phyloP scores from a whole-genome alignment of 1,139 yeast species.

The Kazachstania sp. region DNA sequence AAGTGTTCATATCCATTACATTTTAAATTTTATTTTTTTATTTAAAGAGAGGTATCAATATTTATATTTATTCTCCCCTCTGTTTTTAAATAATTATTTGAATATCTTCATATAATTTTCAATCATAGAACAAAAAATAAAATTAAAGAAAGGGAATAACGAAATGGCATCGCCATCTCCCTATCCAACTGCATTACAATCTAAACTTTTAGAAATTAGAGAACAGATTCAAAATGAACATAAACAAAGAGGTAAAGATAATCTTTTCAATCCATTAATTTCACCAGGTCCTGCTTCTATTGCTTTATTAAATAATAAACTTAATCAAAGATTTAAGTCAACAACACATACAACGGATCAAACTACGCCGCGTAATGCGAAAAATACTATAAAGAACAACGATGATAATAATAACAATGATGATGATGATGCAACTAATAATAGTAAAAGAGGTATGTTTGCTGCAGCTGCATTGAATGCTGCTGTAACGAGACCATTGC shows the following conservation, averaged over 20 bases:
- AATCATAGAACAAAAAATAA: background rate
- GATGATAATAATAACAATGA: background rate
- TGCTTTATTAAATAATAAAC: slow-evolving; percentile 9
- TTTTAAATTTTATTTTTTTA: no score
- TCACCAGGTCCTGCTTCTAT: slow-evolving; percentile 27
- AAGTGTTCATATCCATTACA: no score
- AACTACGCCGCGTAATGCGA: background rate
- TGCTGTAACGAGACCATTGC: slow-evolving; percentile 29
- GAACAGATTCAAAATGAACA: slow-evolving; percentile 11
- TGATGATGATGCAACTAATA: slow-evolving; percentile 1
- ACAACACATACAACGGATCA: slow-evolving; percentile 1
- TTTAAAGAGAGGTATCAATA: no score
- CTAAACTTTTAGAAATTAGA: slow-evolving; percentile 9
- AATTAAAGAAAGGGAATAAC: background rate
- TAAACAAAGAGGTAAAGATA: slow-evolving; percentile 8
- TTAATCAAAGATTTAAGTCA: background rate
- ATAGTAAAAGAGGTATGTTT: slow-evolving; percentile 20
- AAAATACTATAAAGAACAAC: background rate
- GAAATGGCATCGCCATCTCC: slow-evolving; percentile 6
- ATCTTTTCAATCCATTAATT: slow-evolving; percentile 15
- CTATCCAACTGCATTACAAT: slow-evolving; percentile 3
- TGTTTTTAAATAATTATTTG: no score
- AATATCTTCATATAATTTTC: background rate
- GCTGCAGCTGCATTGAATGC: slow-evolving; percentile 31
- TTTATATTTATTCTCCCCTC: no score